Base-by-base conservation (phyloP, 352 stramenopile species). In the Globisporangium paroecandrum region DNA sequence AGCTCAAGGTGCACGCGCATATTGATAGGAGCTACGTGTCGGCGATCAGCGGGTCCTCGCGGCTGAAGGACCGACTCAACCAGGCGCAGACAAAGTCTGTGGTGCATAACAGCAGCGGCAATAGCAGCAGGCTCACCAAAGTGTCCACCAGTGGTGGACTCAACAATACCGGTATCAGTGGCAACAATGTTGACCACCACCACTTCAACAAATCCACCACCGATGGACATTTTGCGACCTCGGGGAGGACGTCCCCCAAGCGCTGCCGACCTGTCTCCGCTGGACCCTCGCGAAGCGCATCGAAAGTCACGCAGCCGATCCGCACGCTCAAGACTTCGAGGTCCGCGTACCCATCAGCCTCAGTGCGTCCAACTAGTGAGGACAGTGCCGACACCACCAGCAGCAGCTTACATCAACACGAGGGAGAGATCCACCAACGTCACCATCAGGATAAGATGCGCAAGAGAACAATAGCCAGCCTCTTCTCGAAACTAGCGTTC, bases 21-120 rank as follows among this genome's bases (percentile, higher is more conserved):
- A 73, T 94, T 46, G 87, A 94, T 49, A 82, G 83, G 47, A 92
- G 82, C 57, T 91, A 85, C 55, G 75, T 91, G 9, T 77, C 83
- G 41, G 83, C 83, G 9, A 87, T 94, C 58, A 87, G 75, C 15
- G 83, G 84, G 8, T 89, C 77, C 47, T 67, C 74, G 63, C 74
- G 75, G 20, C 56, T 90, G 27, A 83, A 81, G 29, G 76, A 87
- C 46, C 70, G 79, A 24, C 70, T 89, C 9, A 66, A 72, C 49
- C 47, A 80, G 49, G 85, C 77, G 24, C 75, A 85, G 65, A 85
- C 69, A 62, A 91, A 89, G 74, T 77, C 51, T 20, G 46, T 66
- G 10, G 20, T 65, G 4, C 64, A 69, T 25, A 64, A 43, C 49
- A 65, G 72, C 25, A 64, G 36, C 53, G 27, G 3, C 27, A 43